A percentile compares a stretch with the other conserved stretches of the same genome.
These are phyloP conservation scores for Dactylellina cionopaga DNA, from an alignment of 2,329 filamentous ascomycete species.

Conservation along the genomic window DNA sequence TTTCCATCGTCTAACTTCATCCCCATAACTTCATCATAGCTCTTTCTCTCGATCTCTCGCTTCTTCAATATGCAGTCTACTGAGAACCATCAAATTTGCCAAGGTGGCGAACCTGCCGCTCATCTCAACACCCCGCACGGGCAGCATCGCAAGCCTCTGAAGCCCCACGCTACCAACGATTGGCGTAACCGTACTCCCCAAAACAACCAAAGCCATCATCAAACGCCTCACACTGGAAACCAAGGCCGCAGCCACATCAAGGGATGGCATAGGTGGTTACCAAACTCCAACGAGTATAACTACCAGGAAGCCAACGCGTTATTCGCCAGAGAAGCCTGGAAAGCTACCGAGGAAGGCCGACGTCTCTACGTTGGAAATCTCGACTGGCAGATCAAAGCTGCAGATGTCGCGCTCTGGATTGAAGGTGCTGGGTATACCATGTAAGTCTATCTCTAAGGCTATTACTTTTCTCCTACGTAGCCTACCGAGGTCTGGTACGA, in stretches of 20 bases:
- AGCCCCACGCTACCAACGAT: neutral
- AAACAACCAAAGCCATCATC: neutral
- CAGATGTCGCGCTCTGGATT: constrained; percentile 42
- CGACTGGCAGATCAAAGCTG: constrained; percentile 10
- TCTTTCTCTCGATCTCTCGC: no score
- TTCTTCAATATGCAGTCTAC: no score
- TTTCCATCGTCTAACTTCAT: no score
- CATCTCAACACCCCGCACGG: neutral
- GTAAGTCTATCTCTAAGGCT: neutral
- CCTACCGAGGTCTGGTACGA: neutral
- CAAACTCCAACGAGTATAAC: neutral
- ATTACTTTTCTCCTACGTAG: neutral
- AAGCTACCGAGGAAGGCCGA: constrained; percentile 29
- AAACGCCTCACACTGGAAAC: neutral
- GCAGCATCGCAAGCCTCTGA: neutral
- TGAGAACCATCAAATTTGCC: no score
- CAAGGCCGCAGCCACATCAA: no score
- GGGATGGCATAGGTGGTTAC: constrained; percentile 32
- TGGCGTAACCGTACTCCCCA: constrained; percentile 5
- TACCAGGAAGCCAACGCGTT: constrained; percentile 1
- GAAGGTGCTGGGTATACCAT: constrained; percentile 32
- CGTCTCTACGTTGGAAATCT: constrained; percentile 40
- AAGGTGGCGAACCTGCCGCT: no score
- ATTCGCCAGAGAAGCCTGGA: neutral
- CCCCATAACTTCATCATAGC: no score